Base-by-base conservation (phyloP, 2,329 filamentous ascomycete species). In the Immersiporthe knoxdaviesiana region DNA sequence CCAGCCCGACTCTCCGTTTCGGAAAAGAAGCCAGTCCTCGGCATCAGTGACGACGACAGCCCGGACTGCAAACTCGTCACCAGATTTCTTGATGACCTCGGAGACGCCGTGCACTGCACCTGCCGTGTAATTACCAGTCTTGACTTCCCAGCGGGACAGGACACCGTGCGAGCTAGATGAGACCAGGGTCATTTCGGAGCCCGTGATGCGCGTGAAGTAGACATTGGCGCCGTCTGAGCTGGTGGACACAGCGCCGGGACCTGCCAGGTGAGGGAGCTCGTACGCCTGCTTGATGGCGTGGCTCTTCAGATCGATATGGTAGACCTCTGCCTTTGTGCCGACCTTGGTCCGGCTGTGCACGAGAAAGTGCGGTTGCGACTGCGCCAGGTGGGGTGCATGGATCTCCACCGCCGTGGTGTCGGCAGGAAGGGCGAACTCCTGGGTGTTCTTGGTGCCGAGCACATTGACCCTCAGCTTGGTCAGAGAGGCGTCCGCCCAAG, bases 161-260 rank as follows among this genome's bases (percentile, higher is more conserved):
- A 94, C 81, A n/a, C 86, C 89, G 73, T 94, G 88, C 0, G 93
- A 96, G 37, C 84, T 84, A 0, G 94, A 97, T 1, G 92, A 93
- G 7, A 92, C 85, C 35, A 97, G 84, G 39, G 87, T 84, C 2
- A 93, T 84, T 76, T 97, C 92, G 11, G 91, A 88, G 44, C 89
- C 83, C 0, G 92, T 94, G 71, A 96, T 84, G 70, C 94, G 89
- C 2, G 92, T 94, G 78, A 98, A 97, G 81, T 93, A 97, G 10
- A 97, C 91, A 75, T 96, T 94, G 27, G 91, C 89, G 70, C 90
- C 91, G 54, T 88, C 87, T 2, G 90, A 92, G 79, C 91, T 96
- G 0, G 89, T 91, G 0, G 94, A 91, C 77, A 97, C 93, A 0
- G 91, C 88, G 32, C 93, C 94, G 54, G 83, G 84, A 0, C 91